A percentile compares a stretch with the other conserved stretches of the same genome.
Conservation (phyloP, 169 alveolate genomes). For the Perkinsus marinus region DNA sequence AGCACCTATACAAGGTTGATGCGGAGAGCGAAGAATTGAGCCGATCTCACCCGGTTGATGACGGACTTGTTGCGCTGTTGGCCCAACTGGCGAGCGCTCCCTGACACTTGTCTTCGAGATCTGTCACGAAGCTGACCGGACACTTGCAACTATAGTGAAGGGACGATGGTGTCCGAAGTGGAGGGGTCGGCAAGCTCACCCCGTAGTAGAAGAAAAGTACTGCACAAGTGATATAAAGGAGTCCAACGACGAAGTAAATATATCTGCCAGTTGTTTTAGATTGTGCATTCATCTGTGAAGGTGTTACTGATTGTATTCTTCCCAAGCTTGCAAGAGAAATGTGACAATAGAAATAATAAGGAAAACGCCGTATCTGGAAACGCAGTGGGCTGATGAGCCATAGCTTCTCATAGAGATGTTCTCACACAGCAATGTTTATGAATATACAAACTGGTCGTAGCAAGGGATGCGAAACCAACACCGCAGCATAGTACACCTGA, state of each 20-base stretch:
- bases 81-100: neutral
- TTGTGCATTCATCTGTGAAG: too few species aligned
- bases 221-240: neutral
- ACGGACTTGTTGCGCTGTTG: neutral
- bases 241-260: neutral
- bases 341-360: neutral
- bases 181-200: too few species aligned
- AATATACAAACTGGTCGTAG: neutral
- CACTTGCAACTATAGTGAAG: neutral
- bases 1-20: neutral
- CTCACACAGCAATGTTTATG: neutral
- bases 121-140: neutral
- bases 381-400: too few species aligned
- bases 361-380: neutral
- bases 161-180: neutral
- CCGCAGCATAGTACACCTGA: neutral
- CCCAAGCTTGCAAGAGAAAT: neutral
- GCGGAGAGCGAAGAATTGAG: too few species aligned
- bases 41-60: neutral
- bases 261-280: too few species aligned
- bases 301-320: neutral
- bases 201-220: neutral
- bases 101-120: neutral
- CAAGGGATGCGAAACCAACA: neutral
- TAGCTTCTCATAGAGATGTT: too few species aligned